Evolutionary conservation across 495 filamentous ascomycete species (phyloP).

Genomic region (Aspergillus bertholletiae): DNA sequence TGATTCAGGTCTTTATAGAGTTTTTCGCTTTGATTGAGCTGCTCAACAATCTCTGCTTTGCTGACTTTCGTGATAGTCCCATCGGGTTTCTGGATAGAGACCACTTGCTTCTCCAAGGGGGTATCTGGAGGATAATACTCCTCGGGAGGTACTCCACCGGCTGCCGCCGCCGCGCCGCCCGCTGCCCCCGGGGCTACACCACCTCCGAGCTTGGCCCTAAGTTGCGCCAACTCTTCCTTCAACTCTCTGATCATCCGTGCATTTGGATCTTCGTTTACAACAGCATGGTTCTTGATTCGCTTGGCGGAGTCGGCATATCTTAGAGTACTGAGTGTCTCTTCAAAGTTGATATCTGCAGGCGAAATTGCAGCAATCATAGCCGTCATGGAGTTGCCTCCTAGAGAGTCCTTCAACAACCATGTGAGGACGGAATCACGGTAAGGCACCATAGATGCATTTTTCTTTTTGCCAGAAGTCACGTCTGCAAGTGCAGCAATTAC

Average conservation of each 20-base stretch:
- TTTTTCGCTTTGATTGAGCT: conserved; percentile 93
- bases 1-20: conserved; percentile 95
- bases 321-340: conserved; percentile 92
- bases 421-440: conserved; percentile 97
- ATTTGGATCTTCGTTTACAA: conserved; percentile 98
- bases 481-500: conserved; percentile 97
- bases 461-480: conserved; percentile 81
- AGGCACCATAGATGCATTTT: conserved; percentile 80
- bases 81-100: conserved; percentile 85
- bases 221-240: conserved; percentile 87
- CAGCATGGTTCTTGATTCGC: conserved; percentile 99
- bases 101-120: conserved; percentile 90
- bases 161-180: conserved; percentile 33
- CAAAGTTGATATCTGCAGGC: conserved; percentile 98
- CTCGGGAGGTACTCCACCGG: conserved; percentile 51
- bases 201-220: conserved; percentile 83
- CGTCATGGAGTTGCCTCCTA: conserved; percentile 98
- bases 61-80: conserved; percentile 91
- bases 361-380: conserved; percentile 99
- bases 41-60: conserved; percentile 97
- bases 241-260: conserved; percentile 97
- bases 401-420: conserved; percentile 95
- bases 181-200: conserved; percentile 42
- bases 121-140: conserved; percentile 89
- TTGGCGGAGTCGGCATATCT: conserved; percentile 98